Evolutionary conservation across 2,329 filamentous ascomycete genomes (phyloP).

Genomic region (Keithomyces neogunnii): DNA sequence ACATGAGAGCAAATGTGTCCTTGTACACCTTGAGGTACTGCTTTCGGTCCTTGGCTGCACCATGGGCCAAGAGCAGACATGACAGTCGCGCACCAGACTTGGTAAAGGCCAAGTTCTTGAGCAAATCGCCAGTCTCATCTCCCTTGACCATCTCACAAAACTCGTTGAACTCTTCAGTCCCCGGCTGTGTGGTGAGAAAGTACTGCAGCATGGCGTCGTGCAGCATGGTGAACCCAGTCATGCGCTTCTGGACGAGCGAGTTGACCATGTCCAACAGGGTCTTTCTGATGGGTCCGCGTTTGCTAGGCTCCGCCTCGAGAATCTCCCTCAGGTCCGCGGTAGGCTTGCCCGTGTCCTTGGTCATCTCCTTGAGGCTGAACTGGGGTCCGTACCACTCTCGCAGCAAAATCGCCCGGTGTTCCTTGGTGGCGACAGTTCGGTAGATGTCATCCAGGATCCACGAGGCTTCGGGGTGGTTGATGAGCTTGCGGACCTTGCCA

Average conservation of each 20-base stretch:
- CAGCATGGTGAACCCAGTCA: conserved; percentile 93
- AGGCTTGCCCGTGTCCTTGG: conserved; percentile 39
- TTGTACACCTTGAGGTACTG: conserved; percentile 82
- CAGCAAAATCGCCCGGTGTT: conserved; percentile 78
- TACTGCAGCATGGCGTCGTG: conserved; percentile 99
- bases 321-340: conserved; percentile 66
- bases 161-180: conserved; percentile 73
- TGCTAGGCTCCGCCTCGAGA: conserved; percentile 69
- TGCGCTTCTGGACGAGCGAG: conserved; percentile 87
- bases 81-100: conserved; percentile 77
- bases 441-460: conserved; percentile 99
- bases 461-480: conserved; percentile 91
- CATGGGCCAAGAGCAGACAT: conserved; percentile 73
- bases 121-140: conserved; percentile 80
- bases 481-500: conserved; percentile 82
- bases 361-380: conserved; percentile 68
- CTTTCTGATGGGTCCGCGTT: conserved; percentile 79
- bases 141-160: conserved; percentile 87
- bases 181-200: conserved; percentile 69
- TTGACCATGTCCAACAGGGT: conserved; percentile 83
- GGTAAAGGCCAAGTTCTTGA: conserved; percentile 96
- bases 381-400: conserved; percentile 96
- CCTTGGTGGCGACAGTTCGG: conserved; percentile 72
- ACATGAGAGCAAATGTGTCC: conserved; percentile 79
- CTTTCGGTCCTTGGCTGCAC: conserved; percentile 87